Conservation (phyloP, 306 rosid species). For the Acmispon strigosus region DNA sequence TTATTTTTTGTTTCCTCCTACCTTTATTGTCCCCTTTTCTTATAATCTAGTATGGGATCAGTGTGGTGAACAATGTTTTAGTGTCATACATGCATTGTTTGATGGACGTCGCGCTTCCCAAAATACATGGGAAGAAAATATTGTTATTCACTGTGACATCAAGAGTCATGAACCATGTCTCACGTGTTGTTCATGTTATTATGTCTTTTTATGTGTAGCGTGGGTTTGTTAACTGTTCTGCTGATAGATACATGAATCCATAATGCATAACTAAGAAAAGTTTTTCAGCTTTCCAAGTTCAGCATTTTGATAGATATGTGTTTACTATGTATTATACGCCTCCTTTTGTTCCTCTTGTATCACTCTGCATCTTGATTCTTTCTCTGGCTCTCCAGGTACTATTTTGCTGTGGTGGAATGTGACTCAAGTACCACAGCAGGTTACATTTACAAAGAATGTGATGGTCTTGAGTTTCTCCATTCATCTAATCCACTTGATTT, state of each 20-base stretch:
- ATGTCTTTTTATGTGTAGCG: not conserved
- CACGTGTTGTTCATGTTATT: not conserved
- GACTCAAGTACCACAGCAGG: constrained; percentile 72
- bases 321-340: not conserved
- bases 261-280: not conserved
- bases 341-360: not conserved
- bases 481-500: constrained; percentile 81
- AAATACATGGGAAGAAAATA: not conserved
- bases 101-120: not conserved
- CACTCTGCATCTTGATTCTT: not conserved
- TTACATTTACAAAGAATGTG: constrained; percentile 72
- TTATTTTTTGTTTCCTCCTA: not conserved
- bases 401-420: constrained; percentile 81
- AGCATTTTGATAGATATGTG: not conserved
- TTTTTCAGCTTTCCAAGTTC: constrained; percentile 1
- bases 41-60: not conserved
- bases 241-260: not conserved
- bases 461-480: constrained; percentile 65
- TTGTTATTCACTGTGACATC: not conserved
- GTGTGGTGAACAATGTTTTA: not conserved
- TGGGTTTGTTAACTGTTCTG: not conserved
- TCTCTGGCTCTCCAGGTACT: constrained; percentile 50
- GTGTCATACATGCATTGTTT: not conserved
- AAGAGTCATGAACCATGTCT: not conserved
- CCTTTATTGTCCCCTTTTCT: not conserved